Evolutionary conservation across 345 rosid species (phyloP).

Genomic region (Eucalyptus sp.): DNA sequence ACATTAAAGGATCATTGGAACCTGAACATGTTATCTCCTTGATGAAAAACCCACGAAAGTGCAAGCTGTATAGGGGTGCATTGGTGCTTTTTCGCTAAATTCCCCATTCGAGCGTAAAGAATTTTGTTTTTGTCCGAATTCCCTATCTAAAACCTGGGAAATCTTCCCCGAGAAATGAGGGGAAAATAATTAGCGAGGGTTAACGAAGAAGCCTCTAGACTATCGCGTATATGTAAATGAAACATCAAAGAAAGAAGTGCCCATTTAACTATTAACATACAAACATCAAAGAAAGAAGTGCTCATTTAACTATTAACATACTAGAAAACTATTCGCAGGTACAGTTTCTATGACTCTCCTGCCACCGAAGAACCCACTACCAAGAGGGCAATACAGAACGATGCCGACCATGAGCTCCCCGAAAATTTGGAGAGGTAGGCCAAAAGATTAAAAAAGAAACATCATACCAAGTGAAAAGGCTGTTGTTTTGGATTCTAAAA

Average conservation of each 20-base stretch:
- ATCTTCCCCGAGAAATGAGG: neutral
- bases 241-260: neutral
- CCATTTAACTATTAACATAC: too few relatives aligned
- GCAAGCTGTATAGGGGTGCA: conserved; percentile 29
- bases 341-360: neutral
- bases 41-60: conserved; percentile 28
- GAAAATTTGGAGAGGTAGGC: neutral
- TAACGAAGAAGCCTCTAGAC: neutral
- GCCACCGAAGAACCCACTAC: conserved; percentile 1
- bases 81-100: conserved; percentile 7
- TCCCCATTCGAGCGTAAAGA: conserved; percentile 6
- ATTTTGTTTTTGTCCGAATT: neutral
- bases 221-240: neutral
- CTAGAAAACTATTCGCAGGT: neutral
- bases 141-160: neutral
- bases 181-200: neutral
- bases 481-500: neutral
- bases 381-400: conserved; percentile 7
- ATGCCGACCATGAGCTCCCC: conserved; percentile 5
- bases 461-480: neutral
- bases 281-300: neutral
- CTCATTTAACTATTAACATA: neutral
- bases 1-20: too few relatives aligned
- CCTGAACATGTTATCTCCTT: neutral
- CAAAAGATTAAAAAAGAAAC: neutral